Base-by-base conservation (phyloP, 352 stramenopile genomes). In the Globisporangium rhizosaccharum region DNA sequence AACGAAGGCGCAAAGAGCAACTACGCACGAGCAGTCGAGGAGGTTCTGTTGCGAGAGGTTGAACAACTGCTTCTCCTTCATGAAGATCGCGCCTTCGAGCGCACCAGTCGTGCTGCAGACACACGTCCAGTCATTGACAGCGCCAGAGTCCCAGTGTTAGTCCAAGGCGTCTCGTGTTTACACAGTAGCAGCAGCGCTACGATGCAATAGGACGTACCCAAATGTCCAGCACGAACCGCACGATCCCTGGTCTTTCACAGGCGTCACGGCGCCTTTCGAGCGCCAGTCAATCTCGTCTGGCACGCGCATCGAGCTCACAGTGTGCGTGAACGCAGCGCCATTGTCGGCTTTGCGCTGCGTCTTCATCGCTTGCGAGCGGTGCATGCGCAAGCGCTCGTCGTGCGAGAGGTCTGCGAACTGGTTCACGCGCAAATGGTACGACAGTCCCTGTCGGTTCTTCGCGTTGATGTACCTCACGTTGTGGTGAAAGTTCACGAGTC, bases 201-300 rank as follows among this genome's bases (percentile, higher is more conserved):
- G 17, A 46, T 11, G 5, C 17, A 1, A 17, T 18, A 17, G 46
- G 30, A 66, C 59, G 42, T 65, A 89, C 81, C 79, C 80, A 66
- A 96, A 97, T 14, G 87, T 94, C 91, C 91, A 97, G 79, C 91
- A 97, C 37, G 87, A 96, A 18, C 91, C 91, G 45, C 91, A 97
- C 51, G 79, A 79, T 39, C 88, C 90, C 71, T 97, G 91, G 62
- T 97, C 87, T 51, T 97, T 97, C 54, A 97, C 87, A 3, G 83
- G 82, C 3, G 85, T 96, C 37, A 97, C 88, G 1, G 87, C 88
- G 25, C 86, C 86, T 50, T 92, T 89, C 56, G 66, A 72, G 18
- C 85, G 81, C 90, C 90, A 97, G 53, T 97, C 88, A 48, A 90
- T 79, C 53, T 90, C 84, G n/a, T 79, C 76, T 0, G 85, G 75